Base-by-base conservation (phyloP, 148 eudicot genomes). In the Fagopyrum esculentum region DNA sequence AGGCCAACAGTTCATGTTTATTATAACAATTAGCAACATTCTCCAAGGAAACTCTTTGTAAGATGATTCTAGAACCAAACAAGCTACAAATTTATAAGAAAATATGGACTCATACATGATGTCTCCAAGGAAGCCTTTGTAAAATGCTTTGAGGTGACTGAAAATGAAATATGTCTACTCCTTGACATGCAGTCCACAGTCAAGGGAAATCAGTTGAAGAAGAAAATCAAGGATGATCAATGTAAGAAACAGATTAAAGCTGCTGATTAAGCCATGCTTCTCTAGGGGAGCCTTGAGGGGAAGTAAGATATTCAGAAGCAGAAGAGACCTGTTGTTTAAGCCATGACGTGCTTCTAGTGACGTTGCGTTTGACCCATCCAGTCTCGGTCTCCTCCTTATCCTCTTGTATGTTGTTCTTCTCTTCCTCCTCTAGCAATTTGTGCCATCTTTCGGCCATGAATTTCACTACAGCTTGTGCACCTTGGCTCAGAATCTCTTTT, bases 381-480 rank as follows among this genome's bases (percentile, higher is more conserved):
- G 82, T 81, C 77, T 86, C 84, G 3, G 79, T 12, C 15, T 73
- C 86, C 66, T 83, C 92, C 12, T 83, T 75, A 60, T 51, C 80
- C 75, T 82, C 83, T 40, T 75, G 83, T 78, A 56, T 81, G 80
- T 82, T 85, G 81, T 51, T 87, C 69, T 51, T 87, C 69, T 75
- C 80, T 76, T 94, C 88, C 81, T 91, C 96, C 81, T 86, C 98
- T 49, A 91, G 66, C 69, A 85, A 80, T 48, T 89, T 90, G 8
- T 82, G 80, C 86, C 85, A 85, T 76, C 93, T 87, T 85, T 88
- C 78, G 22, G 87, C 80, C 99, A 92, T 95, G 75, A 79, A 92
- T 17, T 54, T 45, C 86, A 83, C 87, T 50, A 95, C 84, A 70
- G 91, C 87, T 74, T 87, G 85, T 54, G 82, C 93, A 29, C 99